Evolutionary conservation across 2,329 filamentous ascomycete genomes (phyloP), one percentile per base, ranked within the genome.

Genomic region (Hymenoscyphus fructigenus): DNA sequence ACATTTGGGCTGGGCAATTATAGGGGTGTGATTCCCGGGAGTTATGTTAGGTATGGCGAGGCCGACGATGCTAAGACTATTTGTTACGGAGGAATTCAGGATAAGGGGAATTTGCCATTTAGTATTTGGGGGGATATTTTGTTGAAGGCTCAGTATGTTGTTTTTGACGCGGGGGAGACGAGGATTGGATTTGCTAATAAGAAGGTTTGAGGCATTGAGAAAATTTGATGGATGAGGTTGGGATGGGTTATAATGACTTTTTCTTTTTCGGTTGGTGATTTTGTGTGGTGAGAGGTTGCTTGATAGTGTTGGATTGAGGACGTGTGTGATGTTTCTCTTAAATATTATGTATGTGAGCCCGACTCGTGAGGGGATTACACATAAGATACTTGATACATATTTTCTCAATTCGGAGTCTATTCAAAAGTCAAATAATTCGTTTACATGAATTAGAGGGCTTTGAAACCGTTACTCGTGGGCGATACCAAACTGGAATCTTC

Each of bases 111-210:
- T 32, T 66, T 75, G 12, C 65, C 67, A 5, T 74, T 76, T 60
- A 68, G 66, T 56, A 73, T 76, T 17, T 72, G 74, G 44, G 75
- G 75, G 20, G 72, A 74, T 47, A 66, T 76, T 26, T 69, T 72
- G 5, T 67, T 76, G 57, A 76, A 76, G 66, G 68, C 71, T n/a
- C 72, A 74, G 66, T 73, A 75, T 63, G 75, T 75, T 29, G 74
- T 76, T n/a, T 66, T 76, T 63, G 71, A 76, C 61, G 63, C 59
- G 12, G 68, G 67, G 17, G 63, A 69, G 34, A 65, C 62, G 38
- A 63, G 60, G 47, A 36, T 70, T 32, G 67, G 66, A 10, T 69
- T 66, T 61, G 63, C 63, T 26, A 41, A 17, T 32, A 65, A 65
- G 59, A 58, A 53, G 36, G 15, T 58, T 20, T 62, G 57, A 60